Percentiles rank a stretch among this genome's conserved stretches.
Conservation (phyloP, 257 asterid genomes). For the Forsythia suspensa region DNA sequence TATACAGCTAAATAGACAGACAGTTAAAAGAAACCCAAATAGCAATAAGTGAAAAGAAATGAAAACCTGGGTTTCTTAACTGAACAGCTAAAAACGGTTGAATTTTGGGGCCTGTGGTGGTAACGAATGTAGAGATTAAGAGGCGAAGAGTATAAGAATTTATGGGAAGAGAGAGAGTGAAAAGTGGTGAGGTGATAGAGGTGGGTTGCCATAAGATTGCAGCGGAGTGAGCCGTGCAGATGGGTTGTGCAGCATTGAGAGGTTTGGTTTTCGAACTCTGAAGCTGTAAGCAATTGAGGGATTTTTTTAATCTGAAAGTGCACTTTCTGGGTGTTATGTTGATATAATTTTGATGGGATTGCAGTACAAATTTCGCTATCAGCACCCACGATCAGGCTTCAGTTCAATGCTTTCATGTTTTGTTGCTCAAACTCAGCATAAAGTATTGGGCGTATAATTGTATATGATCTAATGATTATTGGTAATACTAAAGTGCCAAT, state of each 20-base stretch:
- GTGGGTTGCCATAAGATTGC: constrained; percentile 40
- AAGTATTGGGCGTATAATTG: neutral
- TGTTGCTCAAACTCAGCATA: no score
- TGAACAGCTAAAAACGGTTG: constrained; percentile 34
- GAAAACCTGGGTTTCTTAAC: constrained; percentile 57
- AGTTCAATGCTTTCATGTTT: no score
- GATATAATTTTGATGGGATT: no score
- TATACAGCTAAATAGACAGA: constrained; percentile 2
- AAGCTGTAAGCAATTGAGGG: neutral
- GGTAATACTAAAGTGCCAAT: no score
- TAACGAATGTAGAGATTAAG: constrained; percentile 18
- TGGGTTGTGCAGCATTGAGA: constrained; percentile 41
- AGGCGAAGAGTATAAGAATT: constrained; percentile 28
- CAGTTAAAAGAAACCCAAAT: neutral
- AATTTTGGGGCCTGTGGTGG: constrained; percentile 22
- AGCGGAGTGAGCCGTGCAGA: constrained; percentile 9
- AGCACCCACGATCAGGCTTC: no score
- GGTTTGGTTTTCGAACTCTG: neutral
- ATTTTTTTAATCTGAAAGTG: no score
- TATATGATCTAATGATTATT: neutral
- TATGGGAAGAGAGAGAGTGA: constrained; percentile 35
- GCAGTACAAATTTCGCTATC: no score
- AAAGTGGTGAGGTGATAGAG: constrained; percentile 34
- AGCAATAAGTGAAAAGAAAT: neutral
- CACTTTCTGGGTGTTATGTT: no score